Conservation (phyloP, 2,329 filamentous ascomycete species). For the Penicillium corylophilum region DNA sequence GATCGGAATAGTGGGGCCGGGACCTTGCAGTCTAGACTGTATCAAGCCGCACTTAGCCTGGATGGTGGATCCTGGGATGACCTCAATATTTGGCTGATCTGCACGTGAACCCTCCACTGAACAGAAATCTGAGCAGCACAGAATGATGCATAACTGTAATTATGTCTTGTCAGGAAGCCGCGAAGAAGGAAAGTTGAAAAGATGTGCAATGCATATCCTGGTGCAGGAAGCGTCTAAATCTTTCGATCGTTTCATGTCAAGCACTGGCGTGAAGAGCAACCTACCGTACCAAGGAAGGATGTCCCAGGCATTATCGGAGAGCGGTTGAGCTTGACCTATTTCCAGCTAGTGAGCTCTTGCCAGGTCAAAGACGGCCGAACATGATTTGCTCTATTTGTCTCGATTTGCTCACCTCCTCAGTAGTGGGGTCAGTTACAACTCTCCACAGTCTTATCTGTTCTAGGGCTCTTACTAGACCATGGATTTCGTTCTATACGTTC, state of each 20-base stretch:
- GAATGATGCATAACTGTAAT: neutral
- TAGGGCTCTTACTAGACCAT: too few species aligned
- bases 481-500: too few species aligned
- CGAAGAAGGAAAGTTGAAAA: neutral
- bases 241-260: neutral
- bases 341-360: too few species aligned
- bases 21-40: conserved; percentile 12
- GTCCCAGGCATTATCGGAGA: too few species aligned
- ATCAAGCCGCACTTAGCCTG: conserved; percentile 6
- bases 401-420: too few species aligned
- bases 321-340: too few species aligned
- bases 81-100: conserved; percentile 3
- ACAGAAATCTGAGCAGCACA: neutral
- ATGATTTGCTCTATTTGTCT: too few species aligned
- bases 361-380: too few species aligned
- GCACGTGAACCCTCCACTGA: neutral
- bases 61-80: conserved; percentile 12
- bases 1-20: conserved; percentile 1
- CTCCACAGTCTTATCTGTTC: too few species aligned
- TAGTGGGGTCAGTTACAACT: too few species aligned
- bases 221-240: neutral
- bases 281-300: too few species aligned
- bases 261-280: too few species aligned
- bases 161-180: neutral
- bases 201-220: neutral